Conservation (phyloP, 164 flowering plant genomes). For the Stephania yunnanensis region DNA sequence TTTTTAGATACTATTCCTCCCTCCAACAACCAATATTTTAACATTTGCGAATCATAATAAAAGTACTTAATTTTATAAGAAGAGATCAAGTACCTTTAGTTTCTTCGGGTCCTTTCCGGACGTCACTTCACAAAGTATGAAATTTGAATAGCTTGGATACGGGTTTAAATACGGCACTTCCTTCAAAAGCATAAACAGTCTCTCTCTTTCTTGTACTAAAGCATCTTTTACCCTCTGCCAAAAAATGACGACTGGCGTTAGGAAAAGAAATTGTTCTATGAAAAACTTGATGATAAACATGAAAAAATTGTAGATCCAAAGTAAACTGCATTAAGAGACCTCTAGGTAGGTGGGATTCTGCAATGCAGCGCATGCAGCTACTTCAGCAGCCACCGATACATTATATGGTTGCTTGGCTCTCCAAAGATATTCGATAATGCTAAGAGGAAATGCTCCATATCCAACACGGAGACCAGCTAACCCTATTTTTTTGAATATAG, state of each 20-base stretch:
- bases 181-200: constrained; percentile 65
- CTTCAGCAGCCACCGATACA: constrained; percentile 98
- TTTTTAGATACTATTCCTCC: no score
- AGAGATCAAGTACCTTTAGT: constrained; percentile 58
- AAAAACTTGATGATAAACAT: background rate
- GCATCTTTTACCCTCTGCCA: constrained; percentile 75
- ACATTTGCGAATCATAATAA: no score
- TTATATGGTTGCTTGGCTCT: constrained; percentile 99
- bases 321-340: constrained; percentile 31
- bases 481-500: constrained; percentile 37
- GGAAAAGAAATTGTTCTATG: background rate
- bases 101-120: constrained; percentile 84
- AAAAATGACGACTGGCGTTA: constrained; percentile 17
- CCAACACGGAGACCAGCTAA: constrained; percentile 97
- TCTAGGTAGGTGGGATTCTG: constrained; percentile 79
- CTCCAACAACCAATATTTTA: no score
- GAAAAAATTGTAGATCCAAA: background rate
- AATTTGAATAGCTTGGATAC: constrained; percentile 88
- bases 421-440: constrained; percentile 88
- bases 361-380: constrained; percentile 93
- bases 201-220: constrained; percentile 71
- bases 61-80: background rate
- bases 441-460: constrained; percentile 93
- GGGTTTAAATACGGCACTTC: constrained; percentile 81
- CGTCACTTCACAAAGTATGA: constrained; percentile 89